These are phyloP conservation scores for Nicotiana sylvestris DNA, from an alignment of 257 asterid species.

Conservation along the genomic window DNA sequence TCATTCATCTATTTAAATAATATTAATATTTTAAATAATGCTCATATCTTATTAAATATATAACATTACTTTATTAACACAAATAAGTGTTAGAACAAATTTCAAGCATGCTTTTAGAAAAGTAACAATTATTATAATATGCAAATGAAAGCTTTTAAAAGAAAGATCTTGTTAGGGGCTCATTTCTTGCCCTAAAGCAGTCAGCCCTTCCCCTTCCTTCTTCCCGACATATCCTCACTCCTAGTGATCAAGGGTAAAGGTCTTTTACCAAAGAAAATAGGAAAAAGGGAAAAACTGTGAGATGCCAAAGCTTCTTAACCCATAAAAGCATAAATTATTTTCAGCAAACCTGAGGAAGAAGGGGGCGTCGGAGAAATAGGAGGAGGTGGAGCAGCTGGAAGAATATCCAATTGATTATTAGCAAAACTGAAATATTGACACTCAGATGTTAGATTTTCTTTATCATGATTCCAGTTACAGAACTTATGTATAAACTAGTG, in stretches of 20 bases:
- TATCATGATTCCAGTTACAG: constrained; percentile 4
- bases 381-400: constrained; percentile 74
- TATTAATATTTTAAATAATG: too few species aligned
- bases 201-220: background rate
- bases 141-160: background rate
- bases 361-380: constrained; percentile 51
- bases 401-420: constrained; percentile 40
- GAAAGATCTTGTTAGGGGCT: background rate
- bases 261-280: background rate
- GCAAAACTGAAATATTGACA: constrained; percentile 54
- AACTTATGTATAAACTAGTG: constrained; percentile 7
- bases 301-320: background rate
- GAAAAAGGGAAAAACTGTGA: background rate
- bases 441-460: constrained; percentile 23
- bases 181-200: background rate
- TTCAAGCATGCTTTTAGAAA: too few species aligned
- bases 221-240: background rate
- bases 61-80: too few species aligned
- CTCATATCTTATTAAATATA: too few species aligned
- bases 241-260: background rate
- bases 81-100: too few species aligned
- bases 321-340: background rate
- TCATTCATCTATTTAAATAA: too few species aligned
- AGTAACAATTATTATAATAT: background rate
- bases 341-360: constrained; percentile 42